Evolutionary conservation across 1,284 basidiomycete genomes (phyloP), one percentile per base, ranked within the genome.

Genomic region (Irpex lacteus): DNA sequence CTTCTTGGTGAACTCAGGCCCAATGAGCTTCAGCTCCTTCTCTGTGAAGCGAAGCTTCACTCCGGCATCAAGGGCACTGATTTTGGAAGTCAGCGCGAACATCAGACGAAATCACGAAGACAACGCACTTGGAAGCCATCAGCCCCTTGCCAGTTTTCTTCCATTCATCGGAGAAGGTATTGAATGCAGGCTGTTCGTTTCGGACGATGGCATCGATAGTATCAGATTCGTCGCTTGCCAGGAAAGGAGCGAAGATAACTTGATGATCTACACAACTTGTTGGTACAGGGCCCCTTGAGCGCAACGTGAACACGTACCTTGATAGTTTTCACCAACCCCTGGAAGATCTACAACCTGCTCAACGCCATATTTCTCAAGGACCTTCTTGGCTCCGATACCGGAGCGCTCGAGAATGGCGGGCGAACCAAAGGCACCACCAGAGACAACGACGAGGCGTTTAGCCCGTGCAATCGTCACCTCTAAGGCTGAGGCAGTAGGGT

Each of bases 281-380:
- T 26, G 26, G 26, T 26, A 26, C 3, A 26, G 26, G 26, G 26
- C 26, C 26, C 26, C 26, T 26, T 26, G 26, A 26, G 26, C 26
- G 26, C 26, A 26, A 26, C 26, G 26, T 26, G 26, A 26, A 26
- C 26, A 26, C 18, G 50, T 19, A 82, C 85, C 85, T 69, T 81
- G 78, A 61, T 82, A 85, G 52, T 82, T 78, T 66, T 86, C 82
- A 7, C 88, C 87, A 0, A 89, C 87, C 3, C 85, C 84, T 21
- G 84, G 81, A 3, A 88, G 74, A 55, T 86, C 79, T 5, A 86
- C 78, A 8, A 81, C 34, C 9, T 77, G 73, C 19, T 68, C 49
- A 19, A 89, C 72, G 0, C 77, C 78, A 52, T 75, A 69, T 55
- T 78, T 73, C 44, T 77, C 69, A 8, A 89, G 72, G 4, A 86